Evolutionary conservation across 768 basidiomycete genomes (phyloP), one percentile per base, ranked within the genome.

Genomic region (Auriscalpium microsporum): DNA sequence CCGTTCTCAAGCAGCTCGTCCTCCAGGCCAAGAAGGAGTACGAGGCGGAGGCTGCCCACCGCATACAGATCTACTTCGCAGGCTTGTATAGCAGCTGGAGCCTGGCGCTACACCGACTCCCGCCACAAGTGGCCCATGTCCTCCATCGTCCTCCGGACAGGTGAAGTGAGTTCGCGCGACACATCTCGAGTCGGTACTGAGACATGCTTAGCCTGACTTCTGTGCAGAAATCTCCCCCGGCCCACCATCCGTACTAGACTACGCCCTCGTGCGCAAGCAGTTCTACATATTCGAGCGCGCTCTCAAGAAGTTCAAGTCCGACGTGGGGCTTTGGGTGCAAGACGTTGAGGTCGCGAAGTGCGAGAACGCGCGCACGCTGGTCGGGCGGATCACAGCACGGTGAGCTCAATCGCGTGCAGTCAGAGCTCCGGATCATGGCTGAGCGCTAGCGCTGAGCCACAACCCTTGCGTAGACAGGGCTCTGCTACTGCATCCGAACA

Each of bases 231-330:
- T 58, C 16, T 47, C 55, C 35, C 50, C 47, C 37, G 28, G 45
- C 0, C 77, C 82, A 17, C 74, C 83, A 4, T 86, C 87, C 13
- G 73, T 91, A 54, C 92, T 90, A 8, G 87, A 90, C 69, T 91
- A 87, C 62, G 87, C 91, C 4, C 79, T 96, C 52, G 87, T 90
- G 33, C 80, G 87, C 57, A 71, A 92, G 62, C 87, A 92, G 64
- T 86, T 91, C 67, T 86, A 90, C 58, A 91, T 95, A 55, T 92
- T 95, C 62, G 91, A 95, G 68, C 82, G 94, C 17, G 94, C 90
- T 1, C 75, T 94, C 19, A 84, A 80, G 66, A 88, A 86, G 64
- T 96, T 97, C 79, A 91, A 90, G 63, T 79, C 79, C 10, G 94
- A 97, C 67, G 76, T 95, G 6, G 83, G 78, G 4, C 77, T 94